Conservation (phyloP, 2,329 filamentous ascomycete species). For the Fusarium sp. region DNA sequence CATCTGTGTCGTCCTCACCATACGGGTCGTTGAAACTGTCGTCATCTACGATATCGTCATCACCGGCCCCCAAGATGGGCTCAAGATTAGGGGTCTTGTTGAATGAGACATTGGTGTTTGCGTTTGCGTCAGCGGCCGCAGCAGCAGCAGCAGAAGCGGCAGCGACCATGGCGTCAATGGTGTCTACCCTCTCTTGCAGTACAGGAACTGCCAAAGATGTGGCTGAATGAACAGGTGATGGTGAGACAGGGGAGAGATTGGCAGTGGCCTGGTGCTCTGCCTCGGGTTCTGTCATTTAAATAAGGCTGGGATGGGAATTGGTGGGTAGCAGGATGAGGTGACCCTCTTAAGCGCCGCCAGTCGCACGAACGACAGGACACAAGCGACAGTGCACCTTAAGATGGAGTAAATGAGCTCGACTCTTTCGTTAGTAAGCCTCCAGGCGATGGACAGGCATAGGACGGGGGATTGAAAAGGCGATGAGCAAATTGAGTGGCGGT, state of each 20-base stretch:
- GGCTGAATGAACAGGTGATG: constrained; percentile 61
- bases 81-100: constrained; percentile 52
- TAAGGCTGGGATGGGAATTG: constrained; percentile 35
- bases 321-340: constrained; percentile 32
- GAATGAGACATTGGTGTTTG: constrained; percentile 48
- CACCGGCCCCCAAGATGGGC: constrained; percentile 52
- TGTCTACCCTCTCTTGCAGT: constrained; percentile 67
- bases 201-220: constrained; percentile 62
- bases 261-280: constrained; percentile 64
- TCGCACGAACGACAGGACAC: constrained; percentile 40
- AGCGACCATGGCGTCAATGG: constrained; percentile 62
- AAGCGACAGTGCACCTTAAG: constrained; percentile 35
- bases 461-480: constrained; percentile 24
- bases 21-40: constrained; percentile 65
- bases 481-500: constrained; percentile 30
- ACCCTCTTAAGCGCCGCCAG: constrained; percentile 31
- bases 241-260: constrained; percentile 66
- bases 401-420: constrained; percentile 35
- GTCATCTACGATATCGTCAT: constrained; percentile 59
- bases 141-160: constrained; percentile 45
- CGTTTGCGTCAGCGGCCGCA: constrained; percentile 44
- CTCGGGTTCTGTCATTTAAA: constrained; percentile 62
- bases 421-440: constrained; percentile 41
- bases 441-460: constrained; percentile 40
- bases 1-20: constrained; percentile 56